phyloP scores from a whole-genome alignment of 805 yeast genomes.

The Candida sakaeoensis region DNA sequence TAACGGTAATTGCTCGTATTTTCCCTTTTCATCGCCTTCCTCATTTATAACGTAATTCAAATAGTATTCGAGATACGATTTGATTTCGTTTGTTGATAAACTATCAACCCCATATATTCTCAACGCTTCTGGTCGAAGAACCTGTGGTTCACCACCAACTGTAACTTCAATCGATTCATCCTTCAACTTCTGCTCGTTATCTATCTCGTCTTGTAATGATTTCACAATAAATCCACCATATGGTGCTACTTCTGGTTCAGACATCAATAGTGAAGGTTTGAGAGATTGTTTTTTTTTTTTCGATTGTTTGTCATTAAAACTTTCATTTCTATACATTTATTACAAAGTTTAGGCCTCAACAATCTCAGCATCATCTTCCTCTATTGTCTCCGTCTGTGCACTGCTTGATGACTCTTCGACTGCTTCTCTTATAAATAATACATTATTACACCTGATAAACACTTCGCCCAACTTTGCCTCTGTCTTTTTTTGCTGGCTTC shows the following conservation, averaged over 20 bases:
- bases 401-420: conserved; percentile 2
- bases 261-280: conserved; percentile 13
- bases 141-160: conserved; percentile 29
- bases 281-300: conserved; percentile 1
- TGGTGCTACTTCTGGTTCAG: conserved; percentile 29
- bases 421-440: conserved; percentile 62
- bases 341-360: no score
- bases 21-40: conserved; percentile 10
- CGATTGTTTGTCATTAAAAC: conserved; percentile 3
- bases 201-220: conserved; percentile 36
- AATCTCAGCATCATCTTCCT: conserved; percentile 4
- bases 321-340: no score
- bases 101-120: conserved; percentile 60
- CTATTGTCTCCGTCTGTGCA: not conserved
- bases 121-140: conserved; percentile 45
- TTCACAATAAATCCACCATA: conserved; percentile 42
- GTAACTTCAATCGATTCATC: conserved; percentile 30
- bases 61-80: conserved; percentile 49
- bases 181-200: conserved; percentile 25
- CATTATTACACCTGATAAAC: conserved; percentile 88
- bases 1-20: conserved; percentile 22
- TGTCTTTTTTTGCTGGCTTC: conserved; percentile 35
- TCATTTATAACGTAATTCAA: conserved; percentile 27
- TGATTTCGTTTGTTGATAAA: conserved; percentile 57
- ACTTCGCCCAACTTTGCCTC: conserved; percentile 51